Evolutionary conservation across 768 basidiomycete species (phyloP).

Genomic region (Nidularia pulvinata): DNA sequence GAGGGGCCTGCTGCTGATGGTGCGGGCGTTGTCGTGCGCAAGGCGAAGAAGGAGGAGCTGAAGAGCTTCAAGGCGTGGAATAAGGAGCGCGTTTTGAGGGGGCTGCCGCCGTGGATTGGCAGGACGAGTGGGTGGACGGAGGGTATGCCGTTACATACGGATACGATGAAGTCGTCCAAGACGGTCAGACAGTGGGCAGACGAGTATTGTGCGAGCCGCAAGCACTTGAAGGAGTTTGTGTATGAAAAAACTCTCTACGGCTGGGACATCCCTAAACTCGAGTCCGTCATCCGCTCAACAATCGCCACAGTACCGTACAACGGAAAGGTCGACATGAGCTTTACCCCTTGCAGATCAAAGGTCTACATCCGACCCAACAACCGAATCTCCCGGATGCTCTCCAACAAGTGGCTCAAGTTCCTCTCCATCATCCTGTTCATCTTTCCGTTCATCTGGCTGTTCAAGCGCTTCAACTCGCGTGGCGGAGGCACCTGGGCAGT

Average conservation of each 20-base stretch:
- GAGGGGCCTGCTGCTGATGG: constrained; percentile 26
- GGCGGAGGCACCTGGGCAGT: constrained; percentile 81
- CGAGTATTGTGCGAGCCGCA: constrained; percentile 72
- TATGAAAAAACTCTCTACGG: constrained; percentile 61
- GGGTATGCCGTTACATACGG: constrained; percentile 7
- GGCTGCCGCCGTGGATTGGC: constrained; percentile 48
- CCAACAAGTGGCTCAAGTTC: constrained; percentile 71
- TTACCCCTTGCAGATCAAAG: constrained; percentile 41
- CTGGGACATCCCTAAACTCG: constrained; percentile 43
- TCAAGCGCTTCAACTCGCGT: constrained; percentile 59
- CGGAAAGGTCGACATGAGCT: constrained; percentile 48
- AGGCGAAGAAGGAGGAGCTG: constrained; percentile 37
- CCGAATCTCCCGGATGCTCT: constrained; percentile 62
- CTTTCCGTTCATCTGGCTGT: constrained; percentile 84
- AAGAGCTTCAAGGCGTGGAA: constrained; percentile 45
- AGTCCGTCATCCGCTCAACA: constrained; percentile 36
- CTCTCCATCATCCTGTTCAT: constrained; percentile 68
- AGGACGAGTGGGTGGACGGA: constrained; percentile 9
- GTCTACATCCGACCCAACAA: constrained; percentile 73
- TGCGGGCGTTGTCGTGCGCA: constrained; percentile 23
- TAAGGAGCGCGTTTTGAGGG: constrained; percentile 38
- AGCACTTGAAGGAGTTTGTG: constrained; percentile 76
- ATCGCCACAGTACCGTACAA: constrained; percentile 41
- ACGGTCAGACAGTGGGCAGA: constrained; percentile 81
- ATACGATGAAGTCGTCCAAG: constrained; percentile 50